Evolutionary conservation across 208 protist genomes (phyloP).

Genomic region (Crithidia mellificae): DNA sequence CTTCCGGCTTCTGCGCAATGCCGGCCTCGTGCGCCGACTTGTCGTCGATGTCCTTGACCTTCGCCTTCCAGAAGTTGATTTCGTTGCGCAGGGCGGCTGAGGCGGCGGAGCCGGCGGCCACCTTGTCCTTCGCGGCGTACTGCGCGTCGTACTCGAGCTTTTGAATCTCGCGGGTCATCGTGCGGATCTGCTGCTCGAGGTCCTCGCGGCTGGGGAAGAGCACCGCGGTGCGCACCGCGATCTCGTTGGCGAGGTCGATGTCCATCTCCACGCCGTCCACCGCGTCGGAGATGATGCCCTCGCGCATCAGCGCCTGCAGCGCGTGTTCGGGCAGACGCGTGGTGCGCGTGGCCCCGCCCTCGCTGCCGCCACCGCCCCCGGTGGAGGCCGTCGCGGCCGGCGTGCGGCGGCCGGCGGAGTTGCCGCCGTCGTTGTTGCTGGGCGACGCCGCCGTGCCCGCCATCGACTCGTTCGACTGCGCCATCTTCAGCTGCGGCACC

Average conservation of each 20-base stretch:
- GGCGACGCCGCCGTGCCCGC: conserved; percentile 1
- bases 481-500: conserved; percentile 45
- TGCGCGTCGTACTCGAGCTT: conserved; percentile 85
- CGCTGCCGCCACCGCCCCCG: neutral
- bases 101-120: conserved; percentile 62
- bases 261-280: conserved; percentile 75
- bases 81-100: conserved; percentile 69
- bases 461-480: conserved; percentile 11
- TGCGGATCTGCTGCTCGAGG: conserved; percentile 53
- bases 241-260: conserved; percentile 78
- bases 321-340: conserved; percentile 57
- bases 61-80: conserved; percentile 63
- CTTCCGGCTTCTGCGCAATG: conserved; percentile 51
- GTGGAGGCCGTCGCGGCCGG: neutral
- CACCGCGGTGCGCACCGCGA: conserved; percentile 66
- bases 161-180: conserved; percentile 71
- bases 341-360: conserved; percentile 15
- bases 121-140: conserved; percentile 82
- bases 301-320: conserved; percentile 61
- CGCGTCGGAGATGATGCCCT: conserved; percentile 53
- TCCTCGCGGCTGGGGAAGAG: conserved; percentile 76
- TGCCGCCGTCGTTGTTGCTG: conserved; percentile 8
- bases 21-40: conserved; percentile 81
- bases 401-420: conserved; percentile 1
- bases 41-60: conserved; percentile 62